phyloP scores from a whole-genome alignment of 257 asterid species.

The Cruciata laevipes region DNA sequence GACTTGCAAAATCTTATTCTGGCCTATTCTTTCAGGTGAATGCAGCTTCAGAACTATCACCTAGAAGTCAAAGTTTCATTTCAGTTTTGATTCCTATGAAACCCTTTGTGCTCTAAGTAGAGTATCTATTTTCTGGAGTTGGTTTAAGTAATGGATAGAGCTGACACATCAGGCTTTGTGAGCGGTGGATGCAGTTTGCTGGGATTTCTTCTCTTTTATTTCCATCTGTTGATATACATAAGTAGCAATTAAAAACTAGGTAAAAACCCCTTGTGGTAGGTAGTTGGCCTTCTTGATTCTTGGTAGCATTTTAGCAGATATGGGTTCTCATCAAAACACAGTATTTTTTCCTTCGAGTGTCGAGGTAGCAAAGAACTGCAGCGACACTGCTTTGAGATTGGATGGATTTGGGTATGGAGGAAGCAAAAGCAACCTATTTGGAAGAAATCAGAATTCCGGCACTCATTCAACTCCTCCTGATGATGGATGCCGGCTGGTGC shows the following conservation, averaged over 20 bases:
- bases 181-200: conserved; percentile 62
- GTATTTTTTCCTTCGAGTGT: conserved; percentile 38
- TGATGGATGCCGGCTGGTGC: conserved; percentile 83
- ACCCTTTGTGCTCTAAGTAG: conserved; percentile 6
- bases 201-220: conserved; percentile 28
- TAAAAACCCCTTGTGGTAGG: conserved; percentile 18
- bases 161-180: conserved; percentile 80
- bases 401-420: conserved; percentile 69
- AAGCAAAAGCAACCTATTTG: conserved; percentile 28
- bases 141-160: conserved; percentile 53
- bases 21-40: conserved; percentile 33
- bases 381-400: conserved; percentile 66
- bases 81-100: background rate
- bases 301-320: conserved; percentile 16
- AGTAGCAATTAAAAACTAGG: conserved; percentile 22
- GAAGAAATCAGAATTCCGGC: conserved; percentile 26
- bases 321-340: conserved; percentile 28
- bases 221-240: conserved; percentile 33
- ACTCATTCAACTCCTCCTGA: conserved; percentile 37
- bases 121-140: background rate
- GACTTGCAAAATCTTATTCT: conserved; percentile 5
- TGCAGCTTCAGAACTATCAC: conserved; percentile 14
- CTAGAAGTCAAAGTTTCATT: conserved; percentile 15
- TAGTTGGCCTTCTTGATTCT: conserved; percentile 11
- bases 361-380: conserved; percentile 31